Evolutionary conservation across 1,284 basidiomycete genomes (phyloP), one percentile per base, ranked within the genome.

Genomic region (Ustilago cynodontis): DNA sequence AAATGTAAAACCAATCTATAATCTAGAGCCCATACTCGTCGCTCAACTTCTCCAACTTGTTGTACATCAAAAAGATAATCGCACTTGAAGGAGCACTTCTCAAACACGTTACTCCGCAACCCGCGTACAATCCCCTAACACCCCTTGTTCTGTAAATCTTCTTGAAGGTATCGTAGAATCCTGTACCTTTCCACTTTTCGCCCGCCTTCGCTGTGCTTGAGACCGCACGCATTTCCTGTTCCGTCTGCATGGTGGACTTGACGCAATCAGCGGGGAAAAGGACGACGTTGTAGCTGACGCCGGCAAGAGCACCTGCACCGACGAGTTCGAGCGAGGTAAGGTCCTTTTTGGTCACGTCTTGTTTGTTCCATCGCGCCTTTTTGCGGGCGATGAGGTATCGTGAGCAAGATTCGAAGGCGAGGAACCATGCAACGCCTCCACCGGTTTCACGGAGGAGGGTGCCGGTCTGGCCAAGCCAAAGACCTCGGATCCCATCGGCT

Each of bases 201-300:
- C 64, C 68, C 10, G 62, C 59, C n/a, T 39, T 39, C 1, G 22
- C 52, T 6, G 41, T 28, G 3, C 43, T 14, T 8, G 61, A 28
- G 4, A 61, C 59, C 0, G 64, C 66, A 10, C 91, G 88, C 71
- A 98, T 88, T 87, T 98, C 95, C 59, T 93, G 92, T 86, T 92
- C 92, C 0, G 96, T 98, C 88, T 98, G 96, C 86, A 99, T 93
- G 50, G 94, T 90, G 77, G 92, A 94, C 88, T 99, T 99, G 83
- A 98, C 90, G 37, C 93, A 93, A 86, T 99, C 96, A 14, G 95
- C 95, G 9, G 82, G 84, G 70, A 84, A 85, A 20, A 85, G 79
- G 29, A 83, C 80, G 18, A 85, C 79, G 81, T 94, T 96, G 88
- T 94, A 98, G 65, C 90, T 88, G 13, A 93, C 91, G 5, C 96